phyloP scores from a whole-genome alignment of 306 rosid species.

The Corylus heterophylla region DNA sequence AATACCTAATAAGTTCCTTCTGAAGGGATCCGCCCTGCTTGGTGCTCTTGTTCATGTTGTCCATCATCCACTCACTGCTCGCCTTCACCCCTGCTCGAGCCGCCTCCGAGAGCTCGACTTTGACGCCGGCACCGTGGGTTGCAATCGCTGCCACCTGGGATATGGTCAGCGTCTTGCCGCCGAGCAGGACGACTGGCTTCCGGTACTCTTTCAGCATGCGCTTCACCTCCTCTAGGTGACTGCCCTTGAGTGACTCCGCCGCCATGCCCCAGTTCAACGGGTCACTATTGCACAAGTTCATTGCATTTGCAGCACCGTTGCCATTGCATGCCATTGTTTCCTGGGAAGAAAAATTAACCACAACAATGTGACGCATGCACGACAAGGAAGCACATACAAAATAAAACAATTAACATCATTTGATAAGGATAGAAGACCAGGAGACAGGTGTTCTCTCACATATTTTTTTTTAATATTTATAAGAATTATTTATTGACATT shows the following conservation, averaged over 20 bases:
- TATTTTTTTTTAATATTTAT: too few species aligned
- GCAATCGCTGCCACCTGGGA: slow-evolving; percentile 80
- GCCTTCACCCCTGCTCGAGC: slow-evolving; percentile 63
- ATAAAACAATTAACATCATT: too few species aligned
- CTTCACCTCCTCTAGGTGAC: slow-evolving; percentile 78
- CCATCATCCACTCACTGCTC: slow-evolving; percentile 85
- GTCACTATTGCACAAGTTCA: slow-evolving; percentile 2
- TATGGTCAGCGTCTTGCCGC: slow-evolving; percentile 59
- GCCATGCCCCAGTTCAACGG: slow-evolving; percentile 73
- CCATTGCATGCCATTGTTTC: background rate
- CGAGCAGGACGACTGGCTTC: slow-evolving; percentile 51
- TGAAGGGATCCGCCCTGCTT: slow-evolving; percentile 22
- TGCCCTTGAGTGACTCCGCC: slow-evolving; percentile 62
- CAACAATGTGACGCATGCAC: too few species aligned
- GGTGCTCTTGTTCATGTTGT: slow-evolving; percentile 67
- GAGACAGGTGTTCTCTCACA: too few species aligned
- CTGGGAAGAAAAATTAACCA: too few species aligned
- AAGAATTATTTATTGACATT: too few species aligned
- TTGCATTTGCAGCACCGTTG: background rate
- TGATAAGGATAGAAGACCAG: too few species aligned
- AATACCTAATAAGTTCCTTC: too few species aligned
- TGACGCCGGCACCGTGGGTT: background rate
- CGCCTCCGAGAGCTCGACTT: slow-evolving; percentile 57
- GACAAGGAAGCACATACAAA: too few species aligned
- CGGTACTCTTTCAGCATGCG: slow-evolving; percentile 73